Evolutionary conservation across 1,284 basidiomycete species (phyloP).

Genomic region (Cerrena zonata): DNA sequence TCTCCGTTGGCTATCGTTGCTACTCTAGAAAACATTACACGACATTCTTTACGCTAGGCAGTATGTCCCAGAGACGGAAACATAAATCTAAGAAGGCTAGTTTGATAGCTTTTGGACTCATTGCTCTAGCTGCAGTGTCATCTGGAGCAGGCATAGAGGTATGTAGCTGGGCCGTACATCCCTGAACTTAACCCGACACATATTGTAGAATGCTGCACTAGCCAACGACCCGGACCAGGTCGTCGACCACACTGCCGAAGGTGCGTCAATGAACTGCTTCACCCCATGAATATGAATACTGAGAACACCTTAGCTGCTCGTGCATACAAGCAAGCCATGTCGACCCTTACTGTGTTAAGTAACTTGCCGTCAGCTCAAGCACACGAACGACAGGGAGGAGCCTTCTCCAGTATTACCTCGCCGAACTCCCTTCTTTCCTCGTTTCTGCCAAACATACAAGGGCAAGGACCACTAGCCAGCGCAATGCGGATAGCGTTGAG

Average conservation of each 20-base stretch:
- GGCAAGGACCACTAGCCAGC: constrained; percentile 65
- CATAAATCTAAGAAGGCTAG: constrained; percentile 21
- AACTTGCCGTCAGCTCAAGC: constrained; percentile 49
- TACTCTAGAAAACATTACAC: too few relatives aligned
- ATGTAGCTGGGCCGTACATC: not conserved
- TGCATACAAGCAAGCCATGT: constrained; percentile 66
- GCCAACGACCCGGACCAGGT: constrained; percentile 10
- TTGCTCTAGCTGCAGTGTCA: constrained; percentile 20
- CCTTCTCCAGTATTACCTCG: constrained; percentile 35
- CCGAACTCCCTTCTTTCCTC: constrained; percentile 54
- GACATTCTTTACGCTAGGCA: too few relatives aligned
- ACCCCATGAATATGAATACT: not conserved
- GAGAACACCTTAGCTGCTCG: constrained; percentile 43
- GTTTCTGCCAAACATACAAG: constrained; percentile 61
- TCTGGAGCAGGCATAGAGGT: constrained; percentile 16
- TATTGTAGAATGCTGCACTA: not conserved
- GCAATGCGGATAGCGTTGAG: constrained; percentile 58
- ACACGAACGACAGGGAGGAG: constrained; percentile 37
- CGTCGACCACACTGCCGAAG: constrained; percentile 22
- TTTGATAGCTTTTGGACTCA: constrained; percentile 25
- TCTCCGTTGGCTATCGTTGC: too few relatives aligned
- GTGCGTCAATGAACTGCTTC: constrained; percentile 8
- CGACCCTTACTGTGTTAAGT: constrained; percentile 57
- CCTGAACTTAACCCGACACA: not conserved
- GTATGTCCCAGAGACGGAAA: constrained; percentile 12